Evolutionary conservation across 345 rosid species (phyloP).

Genomic region (Noccaea caerulescens): DNA sequence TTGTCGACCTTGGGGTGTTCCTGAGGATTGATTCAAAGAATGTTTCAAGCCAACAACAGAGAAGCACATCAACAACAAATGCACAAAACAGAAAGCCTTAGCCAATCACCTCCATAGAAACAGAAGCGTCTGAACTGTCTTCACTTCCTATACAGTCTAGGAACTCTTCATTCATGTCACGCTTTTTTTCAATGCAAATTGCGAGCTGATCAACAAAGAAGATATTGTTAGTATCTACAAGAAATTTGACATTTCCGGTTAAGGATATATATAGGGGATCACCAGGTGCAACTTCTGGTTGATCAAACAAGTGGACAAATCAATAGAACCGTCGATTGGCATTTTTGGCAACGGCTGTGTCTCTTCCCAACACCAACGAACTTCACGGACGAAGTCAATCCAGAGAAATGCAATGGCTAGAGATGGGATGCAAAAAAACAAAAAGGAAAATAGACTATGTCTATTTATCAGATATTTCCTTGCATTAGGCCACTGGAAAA

Average conservation of each 20-base stretch:
- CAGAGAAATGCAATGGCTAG: conserved; percentile 89
- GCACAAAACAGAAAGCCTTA: conserved; percentile 15
- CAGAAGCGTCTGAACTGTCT: conserved; percentile 48
- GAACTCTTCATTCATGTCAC: conserved; percentile 79
- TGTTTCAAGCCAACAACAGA: conserved; percentile 30
- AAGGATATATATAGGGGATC: conserved; percentile 35
- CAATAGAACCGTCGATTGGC: conserved; percentile 65
- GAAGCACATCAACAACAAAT: conserved; percentile 19
- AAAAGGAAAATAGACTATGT: conserved; percentile 14
- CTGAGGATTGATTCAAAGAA: conserved; percentile 56
- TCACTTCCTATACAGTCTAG: conserved; percentile 78
- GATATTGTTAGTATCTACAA: conserved; percentile 32
- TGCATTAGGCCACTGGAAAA: background rate
- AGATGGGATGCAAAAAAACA: conserved; percentile 32
- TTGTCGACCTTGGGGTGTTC: conserved; percentile 53
- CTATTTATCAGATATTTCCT: conserved; percentile 1
- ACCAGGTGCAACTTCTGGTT: conserved; percentile 96
- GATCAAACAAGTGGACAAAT: conserved; percentile 83
- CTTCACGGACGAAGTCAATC: conserved; percentile 95
- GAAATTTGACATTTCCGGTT: conserved; percentile 14
- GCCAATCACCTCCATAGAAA: conserved; percentile 50
- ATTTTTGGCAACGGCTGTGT: conserved; percentile 81
- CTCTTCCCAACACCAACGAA: conserved; percentile 99
- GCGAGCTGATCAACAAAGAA: conserved; percentile 67
- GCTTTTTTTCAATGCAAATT: conserved; percentile 89